phyloP scores from a whole-genome alignment of 2,329 filamentous ascomycete genomes.

The Purpureocillium takamizusanense region DNA sequence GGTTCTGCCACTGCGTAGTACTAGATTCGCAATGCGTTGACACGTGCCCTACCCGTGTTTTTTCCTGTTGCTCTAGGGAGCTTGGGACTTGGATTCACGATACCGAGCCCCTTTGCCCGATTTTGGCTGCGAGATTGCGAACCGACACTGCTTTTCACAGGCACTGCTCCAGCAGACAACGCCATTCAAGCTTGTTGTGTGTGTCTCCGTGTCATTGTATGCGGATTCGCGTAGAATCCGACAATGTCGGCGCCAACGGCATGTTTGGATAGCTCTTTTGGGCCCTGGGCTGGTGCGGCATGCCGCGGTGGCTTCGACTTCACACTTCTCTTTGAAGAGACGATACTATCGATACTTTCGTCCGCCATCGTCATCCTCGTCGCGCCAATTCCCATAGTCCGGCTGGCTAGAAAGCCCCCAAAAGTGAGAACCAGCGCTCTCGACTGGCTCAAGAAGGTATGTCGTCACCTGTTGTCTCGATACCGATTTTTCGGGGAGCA shows the following conservation, averaged over 20 bases:
- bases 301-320: slow-evolving; percentile 14
- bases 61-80: too few relatives aligned
- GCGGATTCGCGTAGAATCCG: not conserved
- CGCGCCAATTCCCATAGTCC: not conserved
- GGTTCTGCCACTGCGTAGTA: too few relatives aligned
- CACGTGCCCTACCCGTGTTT: too few relatives aligned
- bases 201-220: too few relatives aligned
- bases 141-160: too few relatives aligned
- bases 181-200: too few relatives aligned
- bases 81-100: too few relatives aligned
- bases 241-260: not conserved
- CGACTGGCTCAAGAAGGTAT: slow-evolving; percentile 3
- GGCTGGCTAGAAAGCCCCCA: not conserved
- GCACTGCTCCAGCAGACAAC: too few relatives aligned
- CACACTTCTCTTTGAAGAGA: slow-evolving; percentile 11
- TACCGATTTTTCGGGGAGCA: not conserved
- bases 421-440: slow-evolving; percentile 2
- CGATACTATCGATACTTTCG: slow-evolving; percentile 7
- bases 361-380: slow-evolving; percentile 3
- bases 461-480: not conserved
- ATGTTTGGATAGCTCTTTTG: slow-evolving; percentile 4
- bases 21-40: too few relatives aligned
- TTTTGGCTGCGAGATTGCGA: too few relatives aligned
- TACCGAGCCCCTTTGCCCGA: not conserved
- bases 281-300: slow-evolving; percentile 4